phyloP scores from a whole-genome alignment of 2,329 filamentous ascomycete genomes.

The Aspergillus sp. region DNA sequence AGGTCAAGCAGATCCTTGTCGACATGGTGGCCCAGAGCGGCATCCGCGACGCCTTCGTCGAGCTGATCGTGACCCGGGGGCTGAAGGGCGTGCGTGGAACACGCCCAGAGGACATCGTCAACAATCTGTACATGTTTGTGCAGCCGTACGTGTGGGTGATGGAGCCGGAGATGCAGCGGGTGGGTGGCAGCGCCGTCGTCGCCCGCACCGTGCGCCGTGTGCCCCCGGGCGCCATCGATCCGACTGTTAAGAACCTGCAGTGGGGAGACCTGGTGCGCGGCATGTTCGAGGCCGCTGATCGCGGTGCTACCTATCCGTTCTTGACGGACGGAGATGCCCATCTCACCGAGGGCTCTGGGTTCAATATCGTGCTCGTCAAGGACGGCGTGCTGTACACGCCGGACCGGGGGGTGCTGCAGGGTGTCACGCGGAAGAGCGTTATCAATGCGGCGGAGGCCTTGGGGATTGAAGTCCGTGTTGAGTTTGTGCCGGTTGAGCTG shows the following conservation, averaged over 20 bases:
- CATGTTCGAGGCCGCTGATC: conserved; percentile 48
- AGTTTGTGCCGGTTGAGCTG: conserved; percentile 43
- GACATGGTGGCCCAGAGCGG: conserved; percentile 48
- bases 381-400: conserved; percentile 46
- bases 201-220: conserved; percentile 46
- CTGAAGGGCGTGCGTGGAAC: conserved; percentile 41
- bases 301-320: conserved; percentile 49
- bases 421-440: conserved; percentile 50
- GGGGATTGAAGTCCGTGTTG: conserved; percentile 36
- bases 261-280: conserved; percentile 50
- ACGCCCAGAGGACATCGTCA: conserved; percentile 32
- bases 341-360: conserved; percentile 51
- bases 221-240: conserved; percentile 49
- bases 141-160: conserved; percentile 52
- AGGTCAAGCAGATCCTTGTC: conserved; percentile 40
- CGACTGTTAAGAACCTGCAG: conserved; percentile 52
- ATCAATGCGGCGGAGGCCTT: conserved; percentile 40
- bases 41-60: conserved; percentile 51
- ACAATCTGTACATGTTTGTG: conserved; percentile 50
- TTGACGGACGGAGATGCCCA: conserved; percentile 51
- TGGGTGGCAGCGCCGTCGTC: conserved; percentile 44
- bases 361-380: conserved; percentile 50
- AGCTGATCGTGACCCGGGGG: conserved; percentile 52
- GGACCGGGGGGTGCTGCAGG: conserved; percentile 48
- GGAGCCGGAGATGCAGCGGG: conserved; percentile 43